Evolutionary conservation across 805 yeast species (phyloP).

Genomic region (Brettanomyces naardenensis): DNA sequence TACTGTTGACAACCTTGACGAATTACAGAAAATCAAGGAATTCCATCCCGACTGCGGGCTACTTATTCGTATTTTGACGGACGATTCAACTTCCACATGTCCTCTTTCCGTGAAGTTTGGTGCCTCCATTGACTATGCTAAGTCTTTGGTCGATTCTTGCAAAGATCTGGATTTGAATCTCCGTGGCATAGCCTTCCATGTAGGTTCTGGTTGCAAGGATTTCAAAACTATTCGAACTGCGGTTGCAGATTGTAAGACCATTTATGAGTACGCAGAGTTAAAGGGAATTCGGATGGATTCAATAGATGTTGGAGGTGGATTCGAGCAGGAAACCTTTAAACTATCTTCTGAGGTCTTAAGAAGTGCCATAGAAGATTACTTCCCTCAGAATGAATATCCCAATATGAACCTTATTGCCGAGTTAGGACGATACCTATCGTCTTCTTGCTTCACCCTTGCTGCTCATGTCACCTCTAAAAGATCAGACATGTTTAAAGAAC

Average conservation of each 20-base stretch:
- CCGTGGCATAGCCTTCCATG: constrained; percentile 88
- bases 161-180: constrained; percentile 53
- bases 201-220: constrained; percentile 89
- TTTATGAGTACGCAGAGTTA: constrained; percentile 52
- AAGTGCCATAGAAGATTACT: constrained; percentile 45
- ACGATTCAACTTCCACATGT: constrained; percentile 82
- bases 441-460: constrained; percentile 79
- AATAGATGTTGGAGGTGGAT: constrained; percentile 92
- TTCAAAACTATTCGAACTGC: constrained; percentile 61
- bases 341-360: constrained; percentile 52
- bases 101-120: constrained; percentile 87
- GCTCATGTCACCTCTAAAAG: constrained; percentile 83
- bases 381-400: constrained; percentile 37
- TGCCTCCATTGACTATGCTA: constrained; percentile 51
- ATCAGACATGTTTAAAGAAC: constrained; percentile 32
- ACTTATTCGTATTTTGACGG: constrained; percentile 78
- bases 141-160: constrained; percentile 52
- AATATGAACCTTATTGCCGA: constrained; percentile 65
- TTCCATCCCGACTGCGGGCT: constrained; percentile 64
- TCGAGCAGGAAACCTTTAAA: constrained; percentile 51
- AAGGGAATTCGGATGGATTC: constrained; percentile 37
- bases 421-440: constrained; percentile 87
- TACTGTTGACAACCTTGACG: constrained; percentile 86
- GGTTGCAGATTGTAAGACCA: constrained; percentile 54
- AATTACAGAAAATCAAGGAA: constrained; percentile 62